phyloP scores from a whole-genome alignment of 2,329 filamentous ascomycete genomes.

The Fusarium multiceps region DNA sequence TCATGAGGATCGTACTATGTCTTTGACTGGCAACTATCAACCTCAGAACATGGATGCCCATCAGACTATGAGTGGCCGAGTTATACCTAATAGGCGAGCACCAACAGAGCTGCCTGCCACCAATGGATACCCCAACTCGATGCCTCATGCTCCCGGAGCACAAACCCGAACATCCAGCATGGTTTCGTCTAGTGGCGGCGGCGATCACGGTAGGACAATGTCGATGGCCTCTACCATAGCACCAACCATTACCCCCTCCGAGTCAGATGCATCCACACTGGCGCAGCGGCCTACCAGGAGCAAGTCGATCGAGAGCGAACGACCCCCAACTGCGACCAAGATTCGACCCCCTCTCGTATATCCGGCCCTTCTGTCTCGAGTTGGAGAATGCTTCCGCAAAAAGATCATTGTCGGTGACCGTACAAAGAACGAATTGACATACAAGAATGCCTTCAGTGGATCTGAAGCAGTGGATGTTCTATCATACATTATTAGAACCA shows the following conservation, averaged over 20 bases:
- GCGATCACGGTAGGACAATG: slow-evolving; percentile 75
- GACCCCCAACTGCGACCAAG: slow-evolving; percentile 67
- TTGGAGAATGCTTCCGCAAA: slow-evolving; percentile 91
- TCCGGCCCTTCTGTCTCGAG: slow-evolving; percentile 90
- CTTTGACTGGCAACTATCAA: slow-evolving; percentile 81
- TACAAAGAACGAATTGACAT: slow-evolving; percentile 95
- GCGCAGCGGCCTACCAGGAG: slow-evolving; percentile 68
- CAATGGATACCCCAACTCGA: slow-evolving; percentile 53
- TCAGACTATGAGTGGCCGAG: slow-evolving; percentile 92
- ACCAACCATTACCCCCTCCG: slow-evolving; percentile 74
- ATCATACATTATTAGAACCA: slow-evolving; percentile 96
- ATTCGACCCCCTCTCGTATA: slow-evolving; percentile 88
- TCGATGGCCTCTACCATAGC: slow-evolving; percentile 91
- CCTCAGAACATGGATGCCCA: slow-evolving; percentile 80
- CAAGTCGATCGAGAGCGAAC: slow-evolving; percentile 65
- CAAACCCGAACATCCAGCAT: slow-evolving; percentile 72
- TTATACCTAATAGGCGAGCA: slow-evolving; percentile 79
- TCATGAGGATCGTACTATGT: slow-evolving; percentile 94
- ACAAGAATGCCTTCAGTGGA: slow-evolving; percentile 97
- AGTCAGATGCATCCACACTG: slow-evolving; percentile 63
- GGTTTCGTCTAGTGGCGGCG: slow-evolving; percentile 63
- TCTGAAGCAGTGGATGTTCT: slow-evolving; percentile 96
- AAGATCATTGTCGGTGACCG: slow-evolving; percentile 87
- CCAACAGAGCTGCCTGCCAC: slow-evolving; percentile 55
- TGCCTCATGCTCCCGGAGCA: slow-evolving; percentile 61